Conservation (phyloP, 1,284 basidiomycete genomes). For the Ganoderma lingzhi region DNA sequence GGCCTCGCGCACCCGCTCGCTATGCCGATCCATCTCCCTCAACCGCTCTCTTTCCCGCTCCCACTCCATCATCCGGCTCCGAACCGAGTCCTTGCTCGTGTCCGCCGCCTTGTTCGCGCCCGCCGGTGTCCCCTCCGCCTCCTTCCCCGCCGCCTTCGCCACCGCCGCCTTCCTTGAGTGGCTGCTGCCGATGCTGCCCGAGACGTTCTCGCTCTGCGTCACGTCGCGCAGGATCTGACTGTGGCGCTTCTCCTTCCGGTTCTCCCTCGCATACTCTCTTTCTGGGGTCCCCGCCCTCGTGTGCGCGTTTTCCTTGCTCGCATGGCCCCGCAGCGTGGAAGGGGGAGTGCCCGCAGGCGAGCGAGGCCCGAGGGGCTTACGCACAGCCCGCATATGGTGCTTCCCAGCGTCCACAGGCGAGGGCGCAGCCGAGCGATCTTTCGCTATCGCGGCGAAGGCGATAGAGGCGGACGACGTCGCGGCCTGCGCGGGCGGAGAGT, state of each 20-base stretch:
- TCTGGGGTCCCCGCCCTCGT: neutral
- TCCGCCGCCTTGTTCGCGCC: conserved; percentile 35
- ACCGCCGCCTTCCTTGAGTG: conserved; percentile 5
- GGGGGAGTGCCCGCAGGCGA: conserved; percentile 31
- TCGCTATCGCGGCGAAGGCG: conserved; percentile 28
- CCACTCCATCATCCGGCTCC: conserved; percentile 63
- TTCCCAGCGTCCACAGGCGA: neutral
- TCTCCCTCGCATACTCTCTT: conserved; percentile 16
- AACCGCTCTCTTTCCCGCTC: conserved; percentile 63
- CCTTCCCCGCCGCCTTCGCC: conserved; percentile 15
- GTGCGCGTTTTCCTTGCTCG: conserved; percentile 34
- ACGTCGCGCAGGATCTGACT: conserved; percentile 37
- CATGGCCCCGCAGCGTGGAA: conserved; percentile 15
- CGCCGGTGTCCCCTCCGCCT: conserved; percentile 26
- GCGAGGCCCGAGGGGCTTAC: conserved; percentile 39
- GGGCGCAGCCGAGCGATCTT: conserved; percentile 40
- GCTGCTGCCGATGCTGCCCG: conserved; percentile 7
- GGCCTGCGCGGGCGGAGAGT: conserved; percentile 31
- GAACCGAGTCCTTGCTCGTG: conserved; percentile 48
- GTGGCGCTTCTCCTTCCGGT: conserved; percentile 26
- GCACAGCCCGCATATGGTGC: conserved; percentile 20
- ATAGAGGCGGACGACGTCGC: neutral
- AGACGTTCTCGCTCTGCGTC: conserved; percentile 31
- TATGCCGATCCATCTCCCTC: conserved; percentile 59
- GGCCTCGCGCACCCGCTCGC: conserved; percentile 45